Base-by-base conservation (phyloP, 2,329 filamentous ascomycete genomes). In the Calonectria hongkongensis region DNA sequence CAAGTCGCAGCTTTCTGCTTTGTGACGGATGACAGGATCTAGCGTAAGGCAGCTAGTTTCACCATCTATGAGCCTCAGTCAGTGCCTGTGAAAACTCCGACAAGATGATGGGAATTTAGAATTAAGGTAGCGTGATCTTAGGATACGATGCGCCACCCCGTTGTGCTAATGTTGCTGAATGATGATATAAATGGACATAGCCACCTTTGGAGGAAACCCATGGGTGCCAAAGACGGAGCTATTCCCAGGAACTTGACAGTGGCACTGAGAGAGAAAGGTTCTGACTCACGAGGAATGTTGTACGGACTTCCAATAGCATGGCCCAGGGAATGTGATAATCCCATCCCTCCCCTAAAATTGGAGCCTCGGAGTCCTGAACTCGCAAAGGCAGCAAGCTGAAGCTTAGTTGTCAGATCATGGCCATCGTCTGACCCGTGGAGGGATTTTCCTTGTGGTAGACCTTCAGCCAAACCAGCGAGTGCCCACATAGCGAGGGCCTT, bases 301-400 rank as follows among this genome's bases (percentile, higher is more conserved):
- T 76, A 79, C n/a, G 73, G 66, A 27, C 66, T 70, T 63, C 71
- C 74, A 51, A 75, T 48, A 8, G 75, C 66, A 69, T 79, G 62
- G 12, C 73, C 77, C 43, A 77, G 64, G 39, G 51, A 66, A 47
- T 74, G 70, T 15, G 71, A 71, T 16, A 73, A 51, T 15, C 70
- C 70, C 54, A 71, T 78, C 4, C 66, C 68, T 25, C 58, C 45
- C 21, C 58, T 67, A 58, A 77, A 76, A 43, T 77, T 75, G 66
- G 73, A 75, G 15, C 76, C 76, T 18, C 74, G 74, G 43, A 77
- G 70, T 5, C 76, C 76, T n/a, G 76, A 76, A 56, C 73, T 77
- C 25, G 76, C 74, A 73, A 77, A 77, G 25, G 74, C 74, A 50
- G 76, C 76, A 33, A 77, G 73, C 48, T 77, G 74, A 51, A 77